A percentile compares a stretch with the other conserved stretches of the same genome.
phyloP scores from a whole-genome alignment of 164 flowering plant genomes.

The Piper betle region DNA sequence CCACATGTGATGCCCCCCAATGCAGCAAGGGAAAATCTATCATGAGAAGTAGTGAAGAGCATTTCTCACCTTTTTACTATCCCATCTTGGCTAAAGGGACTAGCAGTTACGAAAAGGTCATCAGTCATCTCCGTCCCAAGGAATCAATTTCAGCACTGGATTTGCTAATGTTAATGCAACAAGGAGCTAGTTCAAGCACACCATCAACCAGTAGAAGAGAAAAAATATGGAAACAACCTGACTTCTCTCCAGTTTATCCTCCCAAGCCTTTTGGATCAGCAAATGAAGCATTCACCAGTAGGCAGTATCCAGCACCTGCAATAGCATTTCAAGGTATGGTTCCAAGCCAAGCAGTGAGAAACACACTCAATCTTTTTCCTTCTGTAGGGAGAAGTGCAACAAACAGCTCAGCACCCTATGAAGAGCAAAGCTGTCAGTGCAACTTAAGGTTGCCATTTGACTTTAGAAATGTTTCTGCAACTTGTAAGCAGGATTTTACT shows the following conservation, averaged over 20 bases:
- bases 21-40: slow-evolving; percentile 11
- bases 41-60: slow-evolving; percentile 12
- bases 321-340: slow-evolving; percentile 14
- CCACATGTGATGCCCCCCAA: slow-evolving; percentile 9
- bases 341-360: slow-evolving; percentile 8
- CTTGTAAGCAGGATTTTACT: slow-evolving; percentile 1
- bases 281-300: slow-evolving; percentile 11
- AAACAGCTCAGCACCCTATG: slow-evolving; percentile 14
- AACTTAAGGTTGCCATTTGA: slow-evolving; percentile 10
- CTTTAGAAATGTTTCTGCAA: slow-evolving; percentile 4
- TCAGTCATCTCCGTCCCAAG: slow-evolving; percentile 30
- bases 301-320: slow-evolving; percentile 6
- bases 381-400: slow-evolving; percentile 11
- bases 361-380: slow-evolving; percentile 12
- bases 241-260: slow-evolving; percentile 15
- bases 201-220: slow-evolving; percentile 9
- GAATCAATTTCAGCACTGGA: slow-evolving; percentile 63
- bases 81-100: slow-evolving; percentile 13
- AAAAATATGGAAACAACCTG: slow-evolving; percentile 15
- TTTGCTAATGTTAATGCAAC: slow-evolving; percentile 60
- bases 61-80: slow-evolving; percentile 11
- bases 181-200: slow-evolving; percentile 20
- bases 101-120: slow-evolving; percentile 11
- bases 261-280: slow-evolving; percentile 14
- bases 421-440: slow-evolving; percentile 1